phyloP scores from a whole-genome alignment of 2,329 filamentous ascomycete species.

The Aspergillus felis region DNA sequence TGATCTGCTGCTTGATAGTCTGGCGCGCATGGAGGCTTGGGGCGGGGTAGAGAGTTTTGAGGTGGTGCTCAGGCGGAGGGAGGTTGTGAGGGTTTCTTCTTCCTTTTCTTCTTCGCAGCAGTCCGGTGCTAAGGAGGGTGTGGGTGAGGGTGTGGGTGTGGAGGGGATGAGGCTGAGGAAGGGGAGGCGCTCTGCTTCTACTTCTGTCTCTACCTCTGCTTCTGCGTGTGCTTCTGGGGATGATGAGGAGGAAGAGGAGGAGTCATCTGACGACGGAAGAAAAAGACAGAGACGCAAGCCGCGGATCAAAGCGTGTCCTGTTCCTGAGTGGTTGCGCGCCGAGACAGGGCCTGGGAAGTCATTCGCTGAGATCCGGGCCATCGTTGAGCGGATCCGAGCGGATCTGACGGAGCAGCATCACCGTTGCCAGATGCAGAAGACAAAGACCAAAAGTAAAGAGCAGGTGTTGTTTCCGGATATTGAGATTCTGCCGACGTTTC shows the following conservation, averaged over 20 bases:
- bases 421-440: too few relatives aligned
- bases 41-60: conserved; percentile 58
- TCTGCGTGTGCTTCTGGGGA: neutral
- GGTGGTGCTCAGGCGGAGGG: conserved; percentile 61
- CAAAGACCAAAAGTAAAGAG: conserved; percentile 2
- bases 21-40: conserved; percentile 62
- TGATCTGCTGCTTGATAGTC: conserved; percentile 59
- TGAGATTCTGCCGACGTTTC: conserved; percentile 36
- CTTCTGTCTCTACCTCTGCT: neutral
- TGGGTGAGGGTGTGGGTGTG: too few relatives aligned
- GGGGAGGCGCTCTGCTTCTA: neutral
- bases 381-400: conserved; percentile 22
- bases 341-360: conserved; percentile 22
- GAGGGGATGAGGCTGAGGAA: too few relatives aligned
- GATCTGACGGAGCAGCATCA: conserved; percentile 16
- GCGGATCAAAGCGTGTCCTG: conserved; percentile 25
- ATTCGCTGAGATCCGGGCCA: conserved; percentile 26
- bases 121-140: too few relatives aligned
- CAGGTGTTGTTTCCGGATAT: conserved; percentile 35
- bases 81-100: conserved; percentile 27
- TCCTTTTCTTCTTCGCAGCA: too few relatives aligned
- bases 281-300: conserved; percentile 12
- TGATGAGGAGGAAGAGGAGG: neutral
- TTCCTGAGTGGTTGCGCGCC: conserved; percentile 30
- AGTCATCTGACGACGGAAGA: neutral